phyloP scores from a whole-genome alignment of 768 basidiomycete genomes.

The Russula ochroleuca region DNA sequence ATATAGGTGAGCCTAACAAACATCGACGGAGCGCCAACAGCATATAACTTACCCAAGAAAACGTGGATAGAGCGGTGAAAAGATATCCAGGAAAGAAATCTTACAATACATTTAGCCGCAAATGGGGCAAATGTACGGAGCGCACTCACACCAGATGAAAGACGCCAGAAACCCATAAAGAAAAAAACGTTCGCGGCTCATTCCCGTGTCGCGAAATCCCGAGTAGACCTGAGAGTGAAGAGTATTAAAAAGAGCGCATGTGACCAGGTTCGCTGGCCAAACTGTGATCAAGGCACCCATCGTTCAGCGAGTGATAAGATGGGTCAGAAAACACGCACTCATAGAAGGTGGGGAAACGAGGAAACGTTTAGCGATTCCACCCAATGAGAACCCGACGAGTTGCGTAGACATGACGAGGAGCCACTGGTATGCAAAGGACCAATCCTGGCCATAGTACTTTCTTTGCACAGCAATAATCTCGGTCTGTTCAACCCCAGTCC shows the following conservation, averaged over 20 bases:
- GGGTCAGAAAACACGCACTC: slow-evolving; percentile 37
- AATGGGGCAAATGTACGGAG: neutral
- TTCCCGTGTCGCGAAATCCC: slow-evolving; percentile 57
- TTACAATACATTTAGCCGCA: slow-evolving; percentile 30
- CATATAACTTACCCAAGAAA: slow-evolving; percentile 26
- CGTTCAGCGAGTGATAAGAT: neutral
- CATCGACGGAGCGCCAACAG: neutral
- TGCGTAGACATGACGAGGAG: slow-evolving; percentile 73
- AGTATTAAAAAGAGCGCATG: slow-evolving; percentile 73
- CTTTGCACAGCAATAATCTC: slow-evolving; percentile 72
- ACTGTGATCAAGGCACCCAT: slow-evolving; percentile 33
- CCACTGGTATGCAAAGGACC: slow-evolving; percentile 59
- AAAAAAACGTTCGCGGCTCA: slow-evolving; percentile 78
- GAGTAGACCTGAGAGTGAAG: slow-evolving; percentile 66
- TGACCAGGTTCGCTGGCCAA: slow-evolving; percentile 74
- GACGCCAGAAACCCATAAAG: slow-evolving; percentile 51
- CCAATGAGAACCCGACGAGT: slow-evolving; percentile 79
- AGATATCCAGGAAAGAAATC: slow-evolving; percentile 29
- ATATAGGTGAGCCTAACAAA: neutral
- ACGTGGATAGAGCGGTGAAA: slow-evolving; percentile 28
- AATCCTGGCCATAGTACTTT: slow-evolving; percentile 56
- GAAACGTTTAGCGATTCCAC: slow-evolving; percentile 70
- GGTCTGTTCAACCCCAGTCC: slow-evolving; percentile 35
- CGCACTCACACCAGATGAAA: slow-evolving; percentile 45
- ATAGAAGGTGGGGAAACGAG: slow-evolving; percentile 54